Percentiles rank a stretch among this genome's conserved stretches.
Conservation (phyloP, 176 grass and related monocot species). For the Carex parvula region DNA sequence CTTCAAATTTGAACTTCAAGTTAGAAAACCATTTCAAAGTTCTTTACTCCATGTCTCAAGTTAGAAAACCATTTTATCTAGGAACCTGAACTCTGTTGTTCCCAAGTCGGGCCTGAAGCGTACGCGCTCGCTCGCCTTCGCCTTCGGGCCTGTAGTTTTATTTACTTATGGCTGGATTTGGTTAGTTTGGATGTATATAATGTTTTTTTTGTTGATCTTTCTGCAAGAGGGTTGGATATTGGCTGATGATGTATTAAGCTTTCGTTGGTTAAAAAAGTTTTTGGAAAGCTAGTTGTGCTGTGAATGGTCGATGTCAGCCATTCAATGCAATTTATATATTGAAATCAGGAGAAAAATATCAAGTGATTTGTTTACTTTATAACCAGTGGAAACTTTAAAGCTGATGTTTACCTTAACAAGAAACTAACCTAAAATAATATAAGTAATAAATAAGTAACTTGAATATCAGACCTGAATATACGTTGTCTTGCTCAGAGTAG, state of each 20-base stretch:
- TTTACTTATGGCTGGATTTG: not conserved
- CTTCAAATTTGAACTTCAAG: no score
- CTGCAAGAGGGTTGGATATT: no score
- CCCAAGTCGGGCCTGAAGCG: constrained; percentile 22
- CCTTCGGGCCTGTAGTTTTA: not conserved
- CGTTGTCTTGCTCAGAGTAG: not conserved
- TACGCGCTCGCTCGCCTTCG: not conserved
- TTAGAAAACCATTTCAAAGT: no score
- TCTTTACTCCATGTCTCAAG: no score
- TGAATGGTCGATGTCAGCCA: no score
- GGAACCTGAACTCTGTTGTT: not conserved
- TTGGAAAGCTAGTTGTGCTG: no score
- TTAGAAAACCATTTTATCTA: no score
- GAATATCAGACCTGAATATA: not conserved
- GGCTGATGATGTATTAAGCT: no score
- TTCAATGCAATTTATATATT: no score
- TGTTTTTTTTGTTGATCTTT: no score
- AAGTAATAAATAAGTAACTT: not conserved
- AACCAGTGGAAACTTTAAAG: no score
- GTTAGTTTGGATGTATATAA: not conserved
- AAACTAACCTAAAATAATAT: not conserved
- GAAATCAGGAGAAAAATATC: not conserved
- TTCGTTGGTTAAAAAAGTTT: no score
- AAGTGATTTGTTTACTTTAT: not conserved
- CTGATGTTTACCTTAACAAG: not conserved